Evolutionary conservation across 805 yeast genomes (phyloP), one percentile per base, ranked within the genome.

Genomic region (Candida krabiensis): DNA sequence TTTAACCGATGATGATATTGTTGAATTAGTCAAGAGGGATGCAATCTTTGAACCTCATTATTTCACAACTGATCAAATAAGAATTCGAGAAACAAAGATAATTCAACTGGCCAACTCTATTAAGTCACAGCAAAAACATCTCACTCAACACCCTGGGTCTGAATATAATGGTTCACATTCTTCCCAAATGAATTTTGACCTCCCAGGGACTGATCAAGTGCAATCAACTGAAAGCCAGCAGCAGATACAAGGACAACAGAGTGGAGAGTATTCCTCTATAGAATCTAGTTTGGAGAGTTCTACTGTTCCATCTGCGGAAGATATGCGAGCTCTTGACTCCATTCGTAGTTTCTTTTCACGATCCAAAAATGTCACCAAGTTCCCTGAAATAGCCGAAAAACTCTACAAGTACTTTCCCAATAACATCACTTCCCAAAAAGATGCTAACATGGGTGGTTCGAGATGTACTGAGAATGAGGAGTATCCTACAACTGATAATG

Each of bases 1-100:
- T 28, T 35, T 60, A n/a, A 43, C 56, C 1, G 69, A 66, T 29
- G 48, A 46, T n/a, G 71, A 66, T 24, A 62, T 67, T 19, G 57
- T 60, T 8, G 30, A 25, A 6, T 37, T 57, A 3, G 63, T 59
- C 14, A 56, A 46, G 38, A 40, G 50, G 11, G 56, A 52, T 19
- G 30, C 27, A n/a, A 28, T 27, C 13, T n/a, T 31, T 13, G 38
- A 31, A 12, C 8, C 33, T 4, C 36, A 32, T 4, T 17, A 38
- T 27, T 19, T 27, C 6, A 27, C 22, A 5, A 23, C 28, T 25
- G 35, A 25, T 17, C 31, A 35, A 25, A 16, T 41, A 32, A 29
- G 27, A 16, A 8, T 16, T 21, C 39, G 30, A 21, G 39, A 45
- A 15, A 32, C 41, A 14, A 39, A 37, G 32, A 19, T 36, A 15